A percentile compares a stretch with the other conserved stretches of the same genome.
These are phyloP conservation scores for Blastobotrys serpentis DNA, from an alignment of 1,139 yeast species.

Conservation along the genomic window DNA sequence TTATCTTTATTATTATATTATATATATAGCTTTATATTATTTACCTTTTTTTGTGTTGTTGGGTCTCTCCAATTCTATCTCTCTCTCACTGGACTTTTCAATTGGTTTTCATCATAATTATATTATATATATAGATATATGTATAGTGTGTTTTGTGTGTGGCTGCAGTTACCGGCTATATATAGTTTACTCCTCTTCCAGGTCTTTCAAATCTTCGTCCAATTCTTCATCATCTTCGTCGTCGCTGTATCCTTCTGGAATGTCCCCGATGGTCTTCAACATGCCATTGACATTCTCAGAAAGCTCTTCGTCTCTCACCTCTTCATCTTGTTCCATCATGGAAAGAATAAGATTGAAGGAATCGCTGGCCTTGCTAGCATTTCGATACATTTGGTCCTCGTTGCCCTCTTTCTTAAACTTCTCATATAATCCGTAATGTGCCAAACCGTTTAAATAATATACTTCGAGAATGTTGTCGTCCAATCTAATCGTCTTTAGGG, in stretches of 20 bases:
- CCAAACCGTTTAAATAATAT: conserved; percentile 78
- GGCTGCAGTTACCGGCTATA: too few species aligned
- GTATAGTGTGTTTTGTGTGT: too few species aligned
- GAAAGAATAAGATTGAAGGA: conserved; percentile 32
- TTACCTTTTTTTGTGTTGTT: too few species aligned
- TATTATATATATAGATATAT: too few species aligned
- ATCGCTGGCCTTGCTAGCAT: conserved; percentile 36
- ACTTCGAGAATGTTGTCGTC: conserved; percentile 82
- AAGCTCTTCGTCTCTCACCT: conserved; percentile 32
- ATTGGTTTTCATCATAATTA: too few species aligned
- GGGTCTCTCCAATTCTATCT: too few species aligned
- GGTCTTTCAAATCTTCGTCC: conserved; percentile 22
- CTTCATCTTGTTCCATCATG: conserved; percentile 27
- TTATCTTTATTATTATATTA: background rate
- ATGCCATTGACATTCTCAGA: conserved; percentile 30
- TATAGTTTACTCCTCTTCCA: conserved; percentile 17
- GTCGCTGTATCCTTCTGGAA: conserved; percentile 30
- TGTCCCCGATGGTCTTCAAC: conserved; percentile 42
- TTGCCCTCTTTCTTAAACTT: conserved; percentile 17
- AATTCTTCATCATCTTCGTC: conserved; percentile 21
- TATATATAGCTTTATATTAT: background rate
- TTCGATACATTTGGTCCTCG: conserved; percentile 28
- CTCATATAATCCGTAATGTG: conserved; percentile 51
- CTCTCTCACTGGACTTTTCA: too few species aligned
- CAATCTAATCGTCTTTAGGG: conserved; percentile 64